Evolutionary conservation across 257 asterid genomes (phyloP).

Genomic region (Vinca minor): DNA sequence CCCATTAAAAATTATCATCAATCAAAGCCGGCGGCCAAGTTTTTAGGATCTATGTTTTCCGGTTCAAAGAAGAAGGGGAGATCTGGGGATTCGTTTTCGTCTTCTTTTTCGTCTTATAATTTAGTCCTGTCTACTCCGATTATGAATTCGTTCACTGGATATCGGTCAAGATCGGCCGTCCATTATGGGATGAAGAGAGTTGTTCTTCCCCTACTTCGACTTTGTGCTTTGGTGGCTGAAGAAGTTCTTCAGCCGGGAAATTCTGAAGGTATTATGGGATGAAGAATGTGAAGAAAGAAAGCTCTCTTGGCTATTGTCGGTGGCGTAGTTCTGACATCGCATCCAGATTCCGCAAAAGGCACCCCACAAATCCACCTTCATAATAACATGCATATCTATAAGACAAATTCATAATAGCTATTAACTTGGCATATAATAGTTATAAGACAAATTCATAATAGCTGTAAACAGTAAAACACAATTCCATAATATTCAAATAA

Average conservation of each 20-base stretch:
- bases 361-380: no score
- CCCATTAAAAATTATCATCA: constrained; percentile 19
- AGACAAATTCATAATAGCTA: no score
- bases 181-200: constrained; percentile 6
- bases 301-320: constrained; percentile 27
- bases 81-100: constrained; percentile 7
- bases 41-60: constrained; percentile 28
- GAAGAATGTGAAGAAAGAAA: constrained; percentile 39
- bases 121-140: constrained; percentile 30
- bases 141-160: constrained; percentile 9
- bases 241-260: constrained; percentile 15
- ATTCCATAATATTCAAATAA: no score
- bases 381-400: no score
- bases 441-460: no score
- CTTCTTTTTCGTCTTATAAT: constrained; percentile 22
- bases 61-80: constrained; percentile 21
- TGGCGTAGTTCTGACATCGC: no score
- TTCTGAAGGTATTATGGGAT: constrained; percentile 15
- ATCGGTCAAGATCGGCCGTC: constrained; percentile 24
- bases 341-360: no score
- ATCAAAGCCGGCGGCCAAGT: constrained; percentile 21
- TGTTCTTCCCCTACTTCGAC: constrained; percentile 30
- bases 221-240: constrained; percentile 25
- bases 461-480: no score
- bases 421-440: no score